Evolutionary conservation across 2,329 filamentous ascomycete genomes (phyloP), one percentile per base, ranked within the genome.

Genomic region (Chalara sp.): DNA sequence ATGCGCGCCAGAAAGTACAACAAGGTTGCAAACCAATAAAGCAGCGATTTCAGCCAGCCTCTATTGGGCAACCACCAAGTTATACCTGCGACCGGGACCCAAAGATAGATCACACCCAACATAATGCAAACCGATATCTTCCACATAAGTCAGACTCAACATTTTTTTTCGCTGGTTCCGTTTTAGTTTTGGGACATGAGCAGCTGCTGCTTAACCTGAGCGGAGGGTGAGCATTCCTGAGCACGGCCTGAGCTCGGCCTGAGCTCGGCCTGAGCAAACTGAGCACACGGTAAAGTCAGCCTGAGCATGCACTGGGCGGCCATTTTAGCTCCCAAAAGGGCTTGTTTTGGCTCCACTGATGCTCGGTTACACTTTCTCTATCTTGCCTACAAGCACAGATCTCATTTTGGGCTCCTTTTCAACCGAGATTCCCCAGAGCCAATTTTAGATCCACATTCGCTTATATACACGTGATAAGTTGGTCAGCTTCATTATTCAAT

Each of bases 401-500:
- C 35, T 3, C 13, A 39, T 39, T 39, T 39, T 44, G 21, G 41
- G 11, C 21, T 21, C 21, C 21, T 21, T 21, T 44, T 21, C 41
- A 44, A 46, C 44, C 21, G 31, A 32, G 5, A 46, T 31, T 32
- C 28, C 31, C 44, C 5, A 12, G 44, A 46, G 44, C 44, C 31
- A 46, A 4, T 46, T 44, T 46, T 5, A 46, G 44, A 46, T 46
- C 45, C 39, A 47, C 33, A 47, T 47, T 47, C 45, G 45, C 45
- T 47, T 47, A 32, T 46, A 46, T 32, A 46, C 44, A 31, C 21
- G 31, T 47, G 33, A 47, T 47, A 37, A 28, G 45, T 47, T 5
- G n/a, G n/a, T 47, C 29, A 32, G 45, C 45, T 32, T 47, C 33
- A 39, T 39, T 6, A 47, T 39, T 47, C 45, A 7, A 47, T 30